Evolutionary conservation across 768 basidiomycete species (phyloP).

Genomic region (Exsudoporus frostii): DNA sequence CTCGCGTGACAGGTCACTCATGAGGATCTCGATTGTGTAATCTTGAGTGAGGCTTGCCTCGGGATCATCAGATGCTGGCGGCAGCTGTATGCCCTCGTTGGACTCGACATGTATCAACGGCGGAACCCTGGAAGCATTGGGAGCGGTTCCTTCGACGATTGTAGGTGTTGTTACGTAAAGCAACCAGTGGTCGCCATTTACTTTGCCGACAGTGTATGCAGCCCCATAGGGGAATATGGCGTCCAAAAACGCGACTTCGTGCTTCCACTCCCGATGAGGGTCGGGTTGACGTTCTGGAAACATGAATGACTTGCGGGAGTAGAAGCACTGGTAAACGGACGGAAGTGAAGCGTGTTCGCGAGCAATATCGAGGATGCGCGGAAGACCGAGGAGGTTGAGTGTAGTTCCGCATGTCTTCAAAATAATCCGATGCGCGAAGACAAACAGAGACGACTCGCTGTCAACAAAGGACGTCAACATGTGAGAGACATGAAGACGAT

Average conservation of each 20-base stretch:
- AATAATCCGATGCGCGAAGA: conserved; percentile 92
- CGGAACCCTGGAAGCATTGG: conserved; percentile 16
- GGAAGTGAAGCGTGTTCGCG: conserved; percentile 59
- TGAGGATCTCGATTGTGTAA: conserved; percentile 96
- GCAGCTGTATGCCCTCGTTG: conserved; percentile 9
- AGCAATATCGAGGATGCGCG: conserved; percentile 93
- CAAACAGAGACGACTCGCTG: conserved; percentile 97
- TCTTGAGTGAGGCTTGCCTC: conserved; percentile 46
- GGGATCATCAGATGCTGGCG: conserved; percentile 6
- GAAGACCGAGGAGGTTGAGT: conserved; percentile 91
- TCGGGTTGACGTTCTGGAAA: conserved; percentile 95
- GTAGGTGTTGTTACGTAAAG: conserved; percentile 82
- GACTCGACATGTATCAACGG: conserved; percentile 13
- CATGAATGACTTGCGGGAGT: conserved; percentile 98
- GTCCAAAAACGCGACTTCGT: conserved; percentile 91
- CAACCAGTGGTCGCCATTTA: conserved; percentile 98
- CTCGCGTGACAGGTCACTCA: conserved; percentile 80
- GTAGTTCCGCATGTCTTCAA: conserved; percentile 99
- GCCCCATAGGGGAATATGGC: conserved; percentile 83
- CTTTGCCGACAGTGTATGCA: conserved; percentile 95
- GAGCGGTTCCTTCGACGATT: conserved; percentile 27
- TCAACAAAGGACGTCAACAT: conserved; percentile 12
- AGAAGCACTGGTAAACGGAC: conserved; percentile 88
- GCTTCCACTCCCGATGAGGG: conserved; percentile 90
- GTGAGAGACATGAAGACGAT: not conserved